Percentiles rank a stretch among this genome's conserved stretches.
phyloP scores from a whole-genome alignment of 2,329 filamentous ascomycete genomes.

The Diaporthe nobilis region DNA sequence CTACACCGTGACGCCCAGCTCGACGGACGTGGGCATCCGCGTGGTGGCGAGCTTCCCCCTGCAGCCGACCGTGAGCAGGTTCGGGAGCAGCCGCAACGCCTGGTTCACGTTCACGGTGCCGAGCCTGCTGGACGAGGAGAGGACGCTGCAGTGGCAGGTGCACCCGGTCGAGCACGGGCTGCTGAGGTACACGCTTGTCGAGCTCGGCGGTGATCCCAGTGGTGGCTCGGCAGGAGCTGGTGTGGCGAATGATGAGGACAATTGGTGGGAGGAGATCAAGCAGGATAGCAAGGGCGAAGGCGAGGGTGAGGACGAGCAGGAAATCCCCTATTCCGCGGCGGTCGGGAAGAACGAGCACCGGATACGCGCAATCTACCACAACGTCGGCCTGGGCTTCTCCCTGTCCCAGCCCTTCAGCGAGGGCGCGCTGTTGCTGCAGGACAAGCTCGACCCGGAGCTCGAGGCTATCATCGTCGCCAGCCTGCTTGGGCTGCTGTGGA shows the following conservation, averaged over 20 bases:
- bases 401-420: conserved; percentile 40
- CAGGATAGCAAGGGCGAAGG: not conserved
- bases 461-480: conserved; percentile 40
- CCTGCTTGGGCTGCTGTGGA: conserved; percentile 40
- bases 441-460: conserved; percentile 32
- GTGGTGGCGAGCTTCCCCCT: conserved; percentile 29
- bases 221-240: not conserved
- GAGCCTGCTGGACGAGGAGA: conserved; percentile 31
- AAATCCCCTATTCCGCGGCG: conserved; percentile 19
- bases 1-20: conserved; percentile 28
- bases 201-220: not conserved
- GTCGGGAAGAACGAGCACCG: conserved; percentile 22
- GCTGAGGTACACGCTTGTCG: conserved; percentile 41
- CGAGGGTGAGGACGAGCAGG: not conserved
- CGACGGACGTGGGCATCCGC: conserved; percentile 24
- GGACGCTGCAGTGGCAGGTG: conserved; percentile 42
- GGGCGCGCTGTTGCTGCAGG: conserved; percentile 38
- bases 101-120: conserved; percentile 43
- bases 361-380: conserved; percentile 41
- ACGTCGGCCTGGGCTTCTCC: conserved; percentile 40
- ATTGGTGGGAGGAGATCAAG: conserved; percentile 25
- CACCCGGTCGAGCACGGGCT: conserved; percentile 41
- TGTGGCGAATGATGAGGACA: not conserved
- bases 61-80: conserved; percentile 20
- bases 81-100: conserved; percentile 38